These are phyloP conservation scores for Gaeumannomyces sp. DNA, from an alignment of 2,329 filamentous ascomycete genomes.

Conservation along the genomic window DNA sequence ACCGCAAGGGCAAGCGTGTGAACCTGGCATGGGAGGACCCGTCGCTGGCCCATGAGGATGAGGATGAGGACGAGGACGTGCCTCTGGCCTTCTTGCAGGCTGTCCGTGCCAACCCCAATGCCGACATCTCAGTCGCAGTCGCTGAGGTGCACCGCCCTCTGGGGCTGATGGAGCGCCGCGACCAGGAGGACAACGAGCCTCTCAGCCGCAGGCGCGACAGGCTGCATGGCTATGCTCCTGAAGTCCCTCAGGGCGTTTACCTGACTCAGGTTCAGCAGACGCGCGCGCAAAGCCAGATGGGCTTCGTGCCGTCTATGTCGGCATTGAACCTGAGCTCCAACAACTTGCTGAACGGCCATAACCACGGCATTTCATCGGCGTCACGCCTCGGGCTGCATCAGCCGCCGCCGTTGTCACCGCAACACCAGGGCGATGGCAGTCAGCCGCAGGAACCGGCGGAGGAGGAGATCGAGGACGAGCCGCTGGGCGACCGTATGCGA, in stretches of 20 bases:
- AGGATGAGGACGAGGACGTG: conserved; percentile 69
- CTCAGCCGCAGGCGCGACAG: conserved; percentile 70
- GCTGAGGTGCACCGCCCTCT: conserved; percentile 58
- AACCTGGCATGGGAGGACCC: conserved; percentile 87
- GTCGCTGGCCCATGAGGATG: conserved; percentile 35
- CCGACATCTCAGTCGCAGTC: conserved; percentile 38
- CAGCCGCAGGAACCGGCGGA: conserved; percentile 20
- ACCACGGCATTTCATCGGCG: conserved; percentile 11
- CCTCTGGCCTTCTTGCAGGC: conserved; percentile 78
- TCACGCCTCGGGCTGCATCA: background rate
- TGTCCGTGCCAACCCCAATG: conserved; percentile 46
- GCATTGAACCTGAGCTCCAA: conserved; percentile 21
- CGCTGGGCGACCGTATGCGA: conserved; percentile 58
- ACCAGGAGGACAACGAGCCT: conserved; percentile 89
- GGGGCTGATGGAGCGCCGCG: conserved; percentile 72
- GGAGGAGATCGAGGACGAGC: conserved; percentile 55
- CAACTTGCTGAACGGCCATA: conserved; percentile 12
- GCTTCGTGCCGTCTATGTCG: conserved; percentile 3
- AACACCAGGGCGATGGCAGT: conserved; percentile 4
- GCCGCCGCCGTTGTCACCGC: background rate
- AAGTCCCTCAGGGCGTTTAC: conserved; percentile 26
- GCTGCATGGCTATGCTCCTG: conserved; percentile 55
- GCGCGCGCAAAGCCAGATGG: conserved; percentile 5
- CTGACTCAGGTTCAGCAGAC: conserved; percentile 15
- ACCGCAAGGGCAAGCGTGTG: conserved; percentile 68